These are phyloP conservation scores for Epicoccum sorghinum DNA, from an alignment of 2,329 filamentous ascomycete species.

Conservation along the genomic window DNA sequence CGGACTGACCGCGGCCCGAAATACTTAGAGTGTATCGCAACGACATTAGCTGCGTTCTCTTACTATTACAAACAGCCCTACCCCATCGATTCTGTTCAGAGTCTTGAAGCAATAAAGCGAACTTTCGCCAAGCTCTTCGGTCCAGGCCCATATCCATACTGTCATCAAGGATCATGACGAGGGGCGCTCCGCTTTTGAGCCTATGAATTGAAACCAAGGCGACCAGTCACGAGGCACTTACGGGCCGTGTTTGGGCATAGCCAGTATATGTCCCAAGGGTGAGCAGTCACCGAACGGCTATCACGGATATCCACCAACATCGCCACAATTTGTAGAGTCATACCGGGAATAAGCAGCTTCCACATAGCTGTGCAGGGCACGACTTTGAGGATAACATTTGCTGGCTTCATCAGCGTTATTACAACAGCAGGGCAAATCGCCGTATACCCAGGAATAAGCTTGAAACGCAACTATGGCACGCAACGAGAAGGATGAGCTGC, in stretches of 20 bases:
- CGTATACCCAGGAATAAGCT: background rate
- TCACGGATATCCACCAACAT: constrained; percentile 3
- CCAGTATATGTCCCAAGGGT: constrained; percentile 17
- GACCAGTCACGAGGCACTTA: constrained; percentile 1
- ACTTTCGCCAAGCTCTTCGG: constrained; percentile 9
- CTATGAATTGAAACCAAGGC: background rate
- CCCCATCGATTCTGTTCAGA: background rate
- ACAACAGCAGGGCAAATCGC: background rate
- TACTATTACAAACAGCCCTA: too few species aligned
- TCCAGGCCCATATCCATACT: constrained; percentile 1
- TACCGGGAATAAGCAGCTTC: background rate
- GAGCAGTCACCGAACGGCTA: constrained; percentile 7
- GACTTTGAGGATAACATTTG: background rate
- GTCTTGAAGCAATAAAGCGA: background rate
- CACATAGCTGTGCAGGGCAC: background rate
- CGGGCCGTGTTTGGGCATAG: constrained; percentile 1
- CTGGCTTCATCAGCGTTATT: background rate
- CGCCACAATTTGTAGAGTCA: constrained; percentile 1
- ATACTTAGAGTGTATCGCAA: background rate
- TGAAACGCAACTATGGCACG: constrained; percentile 14
- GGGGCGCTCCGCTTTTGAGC: constrained; percentile 1
- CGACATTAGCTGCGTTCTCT: too few species aligned
- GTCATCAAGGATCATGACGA: background rate
- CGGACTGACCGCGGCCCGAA: background rate
- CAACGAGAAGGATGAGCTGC: constrained; percentile 20